Percentiles rank a stretch among this genome's conserved stretches.
phyloP scores from a whole-genome alignment of 2,329 filamentous ascomycete genomes.

The Microsporum canis region DNA sequence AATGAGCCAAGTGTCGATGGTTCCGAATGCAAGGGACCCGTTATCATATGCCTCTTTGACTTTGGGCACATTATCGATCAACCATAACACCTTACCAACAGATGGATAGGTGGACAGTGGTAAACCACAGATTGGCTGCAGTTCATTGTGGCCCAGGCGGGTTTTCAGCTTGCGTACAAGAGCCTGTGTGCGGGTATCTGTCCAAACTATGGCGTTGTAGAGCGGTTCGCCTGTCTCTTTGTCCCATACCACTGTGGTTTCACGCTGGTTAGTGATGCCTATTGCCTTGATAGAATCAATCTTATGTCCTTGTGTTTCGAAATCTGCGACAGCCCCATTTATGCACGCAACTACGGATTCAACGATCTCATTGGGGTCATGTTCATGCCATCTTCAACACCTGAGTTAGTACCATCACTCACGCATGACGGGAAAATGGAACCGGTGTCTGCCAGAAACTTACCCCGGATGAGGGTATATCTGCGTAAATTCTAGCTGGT shows the following conservation, averaged over 20 bases:
- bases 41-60: constrained; percentile 67
- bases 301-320: constrained; percentile 57
- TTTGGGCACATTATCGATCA: constrained; percentile 58
- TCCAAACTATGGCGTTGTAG: constrained; percentile 85
- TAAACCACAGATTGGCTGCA: constrained; percentile 63
- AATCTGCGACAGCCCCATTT: constrained; percentile 60
- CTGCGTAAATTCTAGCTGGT: constrained; percentile 80
- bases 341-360: constrained; percentile 68
- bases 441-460: constrained; percentile 25
- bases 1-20: constrained; percentile 78
- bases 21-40: constrained; percentile 71
- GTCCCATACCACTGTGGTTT: constrained; percentile 82
- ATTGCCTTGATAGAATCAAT: constrained; percentile 60
- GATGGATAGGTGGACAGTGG: constrained; percentile 84
- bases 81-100: constrained; percentile 73
- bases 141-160: constrained; percentile 54
- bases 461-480: constrained; percentile 81
- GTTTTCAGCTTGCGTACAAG: constrained; percentile 67
- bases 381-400: constrained; percentile 67
- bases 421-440: not conserved
- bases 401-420: not conserved
- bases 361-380: constrained; percentile 68
- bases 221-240: constrained; percentile 66
- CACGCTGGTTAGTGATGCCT: constrained; percentile 83
- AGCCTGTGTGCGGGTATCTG: constrained; percentile 67